Evolutionary conservation across 306 rosid genomes (phyloP).

Genomic region (Cucumis cinereus): DNA sequence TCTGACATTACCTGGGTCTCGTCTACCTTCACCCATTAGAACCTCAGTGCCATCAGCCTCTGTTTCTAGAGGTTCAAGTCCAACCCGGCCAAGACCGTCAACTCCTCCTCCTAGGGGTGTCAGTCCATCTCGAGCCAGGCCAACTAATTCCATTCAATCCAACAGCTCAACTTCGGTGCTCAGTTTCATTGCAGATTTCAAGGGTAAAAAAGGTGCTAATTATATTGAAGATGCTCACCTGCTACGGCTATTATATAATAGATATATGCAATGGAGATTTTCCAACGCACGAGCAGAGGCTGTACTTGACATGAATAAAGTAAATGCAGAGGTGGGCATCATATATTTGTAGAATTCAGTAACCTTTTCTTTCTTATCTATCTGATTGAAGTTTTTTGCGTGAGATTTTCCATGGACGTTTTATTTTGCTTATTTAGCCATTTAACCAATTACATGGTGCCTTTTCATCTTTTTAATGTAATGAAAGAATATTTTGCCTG

Average conservation of each 20-base stretch:
- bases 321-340: conserved; percentile 52
- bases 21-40: conserved; percentile 59
- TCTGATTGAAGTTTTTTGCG: neutral
- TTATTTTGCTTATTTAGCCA: neutral
- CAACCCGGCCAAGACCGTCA: conserved; percentile 13
- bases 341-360: neutral
- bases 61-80: conserved; percentile 55
- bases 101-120: conserved; percentile 61
- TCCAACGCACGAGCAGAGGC: conserved; percentile 74
- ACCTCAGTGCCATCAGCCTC: conserved; percentile 18
- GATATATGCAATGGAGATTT: conserved; percentile 83
- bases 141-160: conserved; percentile 34
- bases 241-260: conserved; percentile 69
- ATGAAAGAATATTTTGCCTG: neutral
- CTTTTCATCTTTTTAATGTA: neutral
- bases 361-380: neutral
- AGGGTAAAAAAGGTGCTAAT: conserved; percentile 58
- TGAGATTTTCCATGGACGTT: neutral
- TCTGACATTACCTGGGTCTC: conserved; percentile 24
- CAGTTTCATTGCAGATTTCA: conserved; percentile 75
- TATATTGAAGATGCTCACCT: conserved; percentile 87
- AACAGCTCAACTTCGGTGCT: conserved; percentile 61
- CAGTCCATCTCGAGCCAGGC: conserved; percentile 58
- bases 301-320: conserved; percentile 52
- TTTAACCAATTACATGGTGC: neutral